Base-by-base conservation (phyloP, 2,329 filamentous ascomycete species). In the Fusarium sp. region DNA sequence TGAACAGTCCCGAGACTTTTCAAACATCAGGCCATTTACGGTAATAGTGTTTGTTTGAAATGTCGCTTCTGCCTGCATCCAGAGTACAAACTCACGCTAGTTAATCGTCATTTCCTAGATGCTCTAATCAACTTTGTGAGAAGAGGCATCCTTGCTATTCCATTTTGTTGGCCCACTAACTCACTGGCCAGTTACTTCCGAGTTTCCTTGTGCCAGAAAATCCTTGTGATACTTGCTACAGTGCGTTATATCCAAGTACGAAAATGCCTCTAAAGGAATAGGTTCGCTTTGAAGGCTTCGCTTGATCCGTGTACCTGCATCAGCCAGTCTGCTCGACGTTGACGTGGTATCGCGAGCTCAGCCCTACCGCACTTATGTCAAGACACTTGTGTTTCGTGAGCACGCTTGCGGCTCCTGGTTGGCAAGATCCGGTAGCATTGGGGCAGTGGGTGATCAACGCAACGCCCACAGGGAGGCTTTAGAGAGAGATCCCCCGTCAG, bases 81-180 rank as follows among this genome's bases (percentile, higher is more conserved):
- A 65, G 42, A 69, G 64, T 72, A 72, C 72, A 54, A 59, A 57
- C 28, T 44, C 45, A 60, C 66, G 66, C 66, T 68, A 68, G 59
- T 66, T 66, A 47, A 68, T 74, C 74, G 54, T 78, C 77, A 78
- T 77, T 78, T 78, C 75, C 75, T 74, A 68, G 64, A 62, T 62
- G 52, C 66, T 51, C 64, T 42, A 67, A 62, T 36, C 70, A 62
- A 56, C 44, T 60, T 70, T 67, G 54, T 34, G 34, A 48, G 47
- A 60, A 68, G 56, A 78, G 74, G 62, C 66, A 77, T 68, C 77
- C 77, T 71, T 78, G 75, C 63, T 57, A 41, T 64, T 69, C n/a
- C 22, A 47, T 30, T 36, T 34, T 58, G 58, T 55, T 68, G 66
- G 73, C 55, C 66, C 67, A 72, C 72, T 54, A 54, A 61, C 65